These are phyloP conservation scores for Aspergillus hortae DNA, from an alignment of 2,329 filamentous ascomycete species.

Conservation along the genomic window DNA sequence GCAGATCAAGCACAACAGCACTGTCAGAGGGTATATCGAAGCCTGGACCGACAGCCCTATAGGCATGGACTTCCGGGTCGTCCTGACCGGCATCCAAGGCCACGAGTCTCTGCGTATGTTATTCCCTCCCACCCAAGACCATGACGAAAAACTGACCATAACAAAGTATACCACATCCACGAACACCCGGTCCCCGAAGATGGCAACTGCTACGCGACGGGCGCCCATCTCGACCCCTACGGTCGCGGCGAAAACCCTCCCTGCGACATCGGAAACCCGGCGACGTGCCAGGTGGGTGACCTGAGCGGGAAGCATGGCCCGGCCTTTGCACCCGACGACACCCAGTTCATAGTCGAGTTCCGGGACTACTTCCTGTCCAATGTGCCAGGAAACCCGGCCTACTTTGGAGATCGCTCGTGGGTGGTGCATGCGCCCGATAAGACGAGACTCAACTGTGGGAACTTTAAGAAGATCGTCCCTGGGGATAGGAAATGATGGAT, in stretches of 20 bases:
- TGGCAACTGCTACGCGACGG: constrained; percentile 69
- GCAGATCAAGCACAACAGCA: constrained; percentile 52
- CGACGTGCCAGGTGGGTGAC: constrained; percentile 73
- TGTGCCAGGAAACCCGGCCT: constrained; percentile 38
- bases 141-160: neutral
- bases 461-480: constrained; percentile 36
- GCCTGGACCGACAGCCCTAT: constrained; percentile 48
- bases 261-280: constrained; percentile 57
- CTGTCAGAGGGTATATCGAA: constrained; percentile 52
- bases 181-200: constrained; percentile 57
- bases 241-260: constrained; percentile 58
- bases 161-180: constrained; percentile 68
- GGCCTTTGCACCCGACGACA: constrained; percentile 47
- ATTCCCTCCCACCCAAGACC: constrained; percentile 14
- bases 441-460: constrained; percentile 55
- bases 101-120: constrained; percentile 57
- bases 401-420: constrained; percentile 53
- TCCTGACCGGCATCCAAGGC: constrained; percentile 57
- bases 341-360: constrained; percentile 34
- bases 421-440: constrained; percentile 54
- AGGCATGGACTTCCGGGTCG: constrained; percentile 55
- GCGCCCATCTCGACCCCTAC: constrained; percentile 69
- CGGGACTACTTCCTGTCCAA: constrained; percentile 50
- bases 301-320: constrained; percentile 70
- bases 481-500: no score